phyloP scores from a whole-genome alignment of 768 basidiomycete species.

The Tephrocybe sp. region DNA sequence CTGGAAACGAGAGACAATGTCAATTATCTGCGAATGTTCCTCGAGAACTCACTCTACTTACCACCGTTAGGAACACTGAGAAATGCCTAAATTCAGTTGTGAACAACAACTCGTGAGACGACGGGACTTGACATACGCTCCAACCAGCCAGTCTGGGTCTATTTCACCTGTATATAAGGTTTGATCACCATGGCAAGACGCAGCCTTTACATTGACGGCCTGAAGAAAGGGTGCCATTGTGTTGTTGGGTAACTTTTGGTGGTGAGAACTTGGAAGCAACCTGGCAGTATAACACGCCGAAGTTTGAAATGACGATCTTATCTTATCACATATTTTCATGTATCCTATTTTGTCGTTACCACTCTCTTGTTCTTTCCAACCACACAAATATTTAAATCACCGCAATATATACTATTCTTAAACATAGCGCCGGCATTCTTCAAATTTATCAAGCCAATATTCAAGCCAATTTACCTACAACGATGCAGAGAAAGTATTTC shows the following conservation, averaged over 20 bases:
- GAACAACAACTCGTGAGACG: slow-evolving; percentile 4
- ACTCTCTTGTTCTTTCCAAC: too few species aligned
- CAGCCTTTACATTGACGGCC: slow-evolving; percentile 28
- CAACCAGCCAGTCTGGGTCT: slow-evolving; percentile 46
- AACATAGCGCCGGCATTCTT: too few species aligned
- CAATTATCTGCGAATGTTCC: neutral
- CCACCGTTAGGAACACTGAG: slow-evolving; percentile 57
- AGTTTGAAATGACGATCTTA: too few species aligned
- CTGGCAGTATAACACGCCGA: too few species aligned
- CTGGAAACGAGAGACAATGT: slow-evolving; percentile 28
- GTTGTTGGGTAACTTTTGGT: neutral
- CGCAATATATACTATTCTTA: too few species aligned
- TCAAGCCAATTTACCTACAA: too few species aligned
- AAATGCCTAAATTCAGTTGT: slow-evolving; percentile 2
- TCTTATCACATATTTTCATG: too few species aligned
- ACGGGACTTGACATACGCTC: slow-evolving; percentile 34
- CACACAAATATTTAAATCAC: too few species aligned
- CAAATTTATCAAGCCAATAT: too few species aligned
- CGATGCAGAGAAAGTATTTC: too few species aligned
- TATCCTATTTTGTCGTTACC: too few species aligned
- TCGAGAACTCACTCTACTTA: slow-evolving; percentile 16
- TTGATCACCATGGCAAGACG: slow-evolving; percentile 12
- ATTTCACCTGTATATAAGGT: slow-evolving; percentile 37
- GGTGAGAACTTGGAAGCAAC: too few species aligned
- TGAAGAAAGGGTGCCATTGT: slow-evolving; percentile 42